Evolutionary conservation across 164 flowering plant species (phyloP).

Genomic region (Liriodendron chinense): DNA sequence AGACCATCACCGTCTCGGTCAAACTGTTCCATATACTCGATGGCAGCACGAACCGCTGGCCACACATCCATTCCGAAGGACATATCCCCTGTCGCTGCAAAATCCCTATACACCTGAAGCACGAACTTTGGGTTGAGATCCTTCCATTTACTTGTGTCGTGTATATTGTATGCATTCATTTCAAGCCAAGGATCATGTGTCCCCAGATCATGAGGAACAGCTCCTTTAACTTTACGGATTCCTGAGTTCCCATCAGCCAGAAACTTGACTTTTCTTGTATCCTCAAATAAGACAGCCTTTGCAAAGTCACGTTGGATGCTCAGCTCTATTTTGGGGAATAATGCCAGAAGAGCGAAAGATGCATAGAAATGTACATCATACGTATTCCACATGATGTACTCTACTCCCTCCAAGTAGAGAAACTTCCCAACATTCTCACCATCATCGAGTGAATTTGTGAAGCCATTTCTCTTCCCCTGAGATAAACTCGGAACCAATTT

Average conservation of each 20-base stretch:
- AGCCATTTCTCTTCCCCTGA: neutral
- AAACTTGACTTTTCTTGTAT: constrained; percentile 79
- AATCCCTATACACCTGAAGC: constrained; percentile 91
- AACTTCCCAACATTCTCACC: constrained; percentile 79
- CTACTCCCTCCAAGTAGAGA: constrained; percentile 88
- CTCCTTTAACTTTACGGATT: constrained; percentile 82
- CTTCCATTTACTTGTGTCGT: constrained; percentile 90
- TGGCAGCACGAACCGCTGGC: constrained; percentile 92
- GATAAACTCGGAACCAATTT: constrained; percentile 4
- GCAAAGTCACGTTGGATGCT: constrained; percentile 91
- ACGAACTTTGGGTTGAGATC: constrained; percentile 91
- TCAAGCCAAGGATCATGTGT: constrained; percentile 93
- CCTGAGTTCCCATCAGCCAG: constrained; percentile 81
- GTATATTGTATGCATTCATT: constrained; percentile 94
- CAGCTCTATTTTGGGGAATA: constrained; percentile 85
- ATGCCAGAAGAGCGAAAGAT: constrained; percentile 77
- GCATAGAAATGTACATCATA: constrained; percentile 97
- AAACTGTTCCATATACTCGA: constrained; percentile 92
- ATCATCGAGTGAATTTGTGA: constrained; percentile 23
- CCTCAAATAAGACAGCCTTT: constrained; percentile 80
- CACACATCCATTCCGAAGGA: constrained; percentile 83
- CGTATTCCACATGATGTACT: constrained; percentile 93
- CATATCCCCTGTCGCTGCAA: constrained; percentile 80
- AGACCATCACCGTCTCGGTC: constrained; percentile 79
- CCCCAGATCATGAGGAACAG: constrained; percentile 92